Conservation (phyloP, 768 basidiomycete genomes). For the Rubroboletus satanas region DNA sequence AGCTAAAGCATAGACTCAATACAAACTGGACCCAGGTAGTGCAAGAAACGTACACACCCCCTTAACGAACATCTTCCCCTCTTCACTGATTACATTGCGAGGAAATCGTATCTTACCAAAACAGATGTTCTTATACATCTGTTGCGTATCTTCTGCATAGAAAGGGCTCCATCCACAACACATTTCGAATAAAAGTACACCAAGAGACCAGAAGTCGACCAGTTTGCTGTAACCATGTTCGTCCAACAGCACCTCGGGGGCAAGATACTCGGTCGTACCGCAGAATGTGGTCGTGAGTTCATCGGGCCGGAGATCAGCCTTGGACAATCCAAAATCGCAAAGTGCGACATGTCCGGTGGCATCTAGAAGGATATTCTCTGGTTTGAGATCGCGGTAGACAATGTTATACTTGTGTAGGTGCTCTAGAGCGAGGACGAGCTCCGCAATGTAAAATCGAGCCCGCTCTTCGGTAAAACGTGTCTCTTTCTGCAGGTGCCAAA, state of each 20-base stretch:
- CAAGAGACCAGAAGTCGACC: constrained; percentile 97
- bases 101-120: constrained; percentile 99
- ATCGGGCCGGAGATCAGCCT: constrained; percentile 88
- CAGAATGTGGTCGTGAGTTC: constrained; percentile 99
- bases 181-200: constrained; percentile 98
- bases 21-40: constrained; percentile 9
- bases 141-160: constrained; percentile 98
- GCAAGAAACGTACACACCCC: constrained; percentile 58
- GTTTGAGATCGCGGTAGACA: constrained; percentile 93
- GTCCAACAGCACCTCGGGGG: constrained; percentile 96
- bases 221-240: constrained; percentile 98
- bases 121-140: constrained; percentile 99
- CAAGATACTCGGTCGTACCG: constrained; percentile 97
- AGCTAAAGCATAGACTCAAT: constrained; percentile 51
- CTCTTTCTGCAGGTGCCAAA: constrained; percentile 97
- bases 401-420: constrained; percentile 98
- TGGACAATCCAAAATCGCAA: constrained; percentile 97
- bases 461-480: constrained; percentile 91
- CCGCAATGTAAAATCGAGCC: constrained; percentile 94
- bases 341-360: constrained; percentile 98
- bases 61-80: constrained; percentile 98
- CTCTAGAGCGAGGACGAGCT: constrained; percentile 90
- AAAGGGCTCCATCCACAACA: constrained; percentile 99
- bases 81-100: constrained; percentile 92
- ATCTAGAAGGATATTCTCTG: constrained; percentile 97